Conservation (phyloP, 2,329 filamentous ascomycete genomes). For the Alternaria sp. region DNA sequence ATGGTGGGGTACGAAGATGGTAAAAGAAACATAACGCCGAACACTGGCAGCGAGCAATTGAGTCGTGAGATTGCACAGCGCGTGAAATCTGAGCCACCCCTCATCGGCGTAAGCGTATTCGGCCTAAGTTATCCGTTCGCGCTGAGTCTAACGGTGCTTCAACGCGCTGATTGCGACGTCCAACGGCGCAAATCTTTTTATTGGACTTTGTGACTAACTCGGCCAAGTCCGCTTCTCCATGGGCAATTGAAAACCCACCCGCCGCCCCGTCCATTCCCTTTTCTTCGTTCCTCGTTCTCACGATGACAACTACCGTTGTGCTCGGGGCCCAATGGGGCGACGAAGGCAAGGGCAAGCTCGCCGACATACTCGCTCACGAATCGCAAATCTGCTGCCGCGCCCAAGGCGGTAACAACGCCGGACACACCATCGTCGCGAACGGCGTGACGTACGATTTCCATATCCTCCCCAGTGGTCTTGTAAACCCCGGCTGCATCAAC, state of each 20-base stretch:
- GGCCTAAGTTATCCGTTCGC: background rate
- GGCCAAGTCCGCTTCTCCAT: conserved; percentile 25
- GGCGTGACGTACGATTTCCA: conserved; percentile 57
- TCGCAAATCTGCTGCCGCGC: conserved; percentile 66
- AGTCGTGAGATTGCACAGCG: background rate
- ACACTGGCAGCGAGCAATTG: background rate
- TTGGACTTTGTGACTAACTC: conserved; percentile 26
- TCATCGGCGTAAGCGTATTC: background rate
- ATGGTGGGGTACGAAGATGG: conserved; percentile 24
- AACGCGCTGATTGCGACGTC: conserved; percentile 6
- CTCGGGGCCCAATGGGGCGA: conserved; percentile 69
- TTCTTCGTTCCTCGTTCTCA: conserved; percentile 19
- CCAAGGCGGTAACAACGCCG: conserved; percentile 68
- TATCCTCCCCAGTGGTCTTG: conserved; percentile 67
- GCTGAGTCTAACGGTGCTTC: background rate
- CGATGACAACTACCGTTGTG: conserved; percentile 64
- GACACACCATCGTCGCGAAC: conserved; percentile 54
- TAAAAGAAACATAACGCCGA: background rate
- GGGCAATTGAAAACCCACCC: conserved; percentile 30
- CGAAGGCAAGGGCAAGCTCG: conserved; percentile 68
- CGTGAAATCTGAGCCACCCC: background rate
- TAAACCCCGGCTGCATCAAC: conserved; percentile 75
- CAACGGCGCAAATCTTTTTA: conserved; percentile 36
- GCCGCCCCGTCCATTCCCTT: conserved; percentile 24
- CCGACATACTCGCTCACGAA: conserved; percentile 63